Evolutionary conservation across 2,329 filamentous ascomycete genomes (phyloP).

Genomic region (Apiospora hydei): DNA sequence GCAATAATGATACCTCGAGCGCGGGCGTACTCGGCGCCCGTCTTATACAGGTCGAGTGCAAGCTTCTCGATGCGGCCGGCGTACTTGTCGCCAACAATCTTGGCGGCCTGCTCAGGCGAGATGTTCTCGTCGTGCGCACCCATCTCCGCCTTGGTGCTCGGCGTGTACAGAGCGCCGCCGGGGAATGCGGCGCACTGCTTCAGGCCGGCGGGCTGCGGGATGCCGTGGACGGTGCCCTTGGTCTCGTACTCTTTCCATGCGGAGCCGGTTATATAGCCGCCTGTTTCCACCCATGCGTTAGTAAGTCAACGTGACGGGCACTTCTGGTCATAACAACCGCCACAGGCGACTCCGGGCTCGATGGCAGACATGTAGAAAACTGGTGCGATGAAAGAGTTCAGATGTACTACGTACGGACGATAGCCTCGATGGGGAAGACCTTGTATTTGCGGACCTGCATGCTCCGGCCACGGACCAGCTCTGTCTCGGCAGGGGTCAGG

Average conservation of each 20-base stretch:
- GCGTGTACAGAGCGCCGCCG: slow-evolving; percentile 72
- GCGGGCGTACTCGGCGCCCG: slow-evolving; percentile 68
- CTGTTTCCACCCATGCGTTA: background rate
- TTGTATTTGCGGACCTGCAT: slow-evolving; percentile 80
- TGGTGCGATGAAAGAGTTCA: background rate
- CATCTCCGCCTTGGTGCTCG: slow-evolving; percentile 83
- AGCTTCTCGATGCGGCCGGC: slow-evolving; percentile 71
- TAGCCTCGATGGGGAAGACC: slow-evolving; percentile 81
- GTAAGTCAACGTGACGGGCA: background rate
- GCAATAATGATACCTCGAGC: slow-evolving; percentile 78
- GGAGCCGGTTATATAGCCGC: slow-evolving; percentile 84
- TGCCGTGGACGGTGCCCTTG: slow-evolving; percentile 80
- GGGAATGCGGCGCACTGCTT: slow-evolving; percentile 74
- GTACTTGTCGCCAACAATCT: slow-evolving; percentile 70
- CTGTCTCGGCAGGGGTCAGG: slow-evolving; percentile 52
- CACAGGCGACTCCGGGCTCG: background rate
- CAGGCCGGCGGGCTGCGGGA: slow-evolving; percentile 71
- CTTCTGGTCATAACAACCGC: background rate
- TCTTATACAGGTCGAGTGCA: slow-evolving; percentile 68
- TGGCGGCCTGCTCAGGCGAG: slow-evolving; percentile 67
- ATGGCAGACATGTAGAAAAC: slow-evolving; percentile 40
- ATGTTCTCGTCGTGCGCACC: slow-evolving; percentile 89
- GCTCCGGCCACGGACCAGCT: slow-evolving; percentile 67
- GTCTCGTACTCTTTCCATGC: slow-evolving; percentile 81
- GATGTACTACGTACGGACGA: slow-evolving; percentile 43